Conservation (phyloP, 371 early-diverging fungal genomes). For the Thermomucor indicae-seudaticae region DNA sequence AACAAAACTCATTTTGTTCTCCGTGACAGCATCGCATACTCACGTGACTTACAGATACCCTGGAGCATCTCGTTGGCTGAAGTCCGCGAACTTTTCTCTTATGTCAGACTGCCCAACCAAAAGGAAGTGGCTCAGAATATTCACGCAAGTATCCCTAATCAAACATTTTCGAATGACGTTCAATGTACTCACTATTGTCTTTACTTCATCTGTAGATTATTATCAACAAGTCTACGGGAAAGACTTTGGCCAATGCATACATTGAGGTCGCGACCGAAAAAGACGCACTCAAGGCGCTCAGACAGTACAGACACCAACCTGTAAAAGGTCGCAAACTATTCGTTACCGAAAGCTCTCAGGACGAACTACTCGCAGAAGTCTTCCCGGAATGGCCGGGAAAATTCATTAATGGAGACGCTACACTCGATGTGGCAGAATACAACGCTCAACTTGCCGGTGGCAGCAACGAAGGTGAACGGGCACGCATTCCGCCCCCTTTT, state of each 20-base stretch:
- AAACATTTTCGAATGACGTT: background rate
- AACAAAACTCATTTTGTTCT: background rate
- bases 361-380: slow-evolving; percentile 46
- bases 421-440: background rate
- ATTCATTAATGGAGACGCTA: slow-evolving; percentile 20
- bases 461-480: no score
- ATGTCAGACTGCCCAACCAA: slow-evolving; percentile 14
- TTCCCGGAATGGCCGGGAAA: slow-evolving; percentile 53
- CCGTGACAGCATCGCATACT: background rate
- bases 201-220: slow-evolving; percentile 10
- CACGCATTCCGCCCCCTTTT: slow-evolving; percentile 38
- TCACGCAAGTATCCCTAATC: slow-evolving; percentile 13
- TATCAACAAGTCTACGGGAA: slow-evolving; percentile 43
- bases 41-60: slow-evolving; percentile 18
- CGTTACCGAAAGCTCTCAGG: slow-evolving; percentile 44
- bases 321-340: slow-evolving; percentile 51
- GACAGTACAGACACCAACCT: slow-evolving; percentile 24
- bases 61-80: slow-evolving; percentile 27
- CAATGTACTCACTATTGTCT: background rate
- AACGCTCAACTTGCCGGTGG: background rate
- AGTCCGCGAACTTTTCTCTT: slow-evolving; percentile 13
- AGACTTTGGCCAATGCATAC: slow-evolving; percentile 45
- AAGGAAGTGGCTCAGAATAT: slow-evolving; percentile 25
- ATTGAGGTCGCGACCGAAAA: slow-evolving; percentile 35
- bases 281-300: slow-evolving; percentile 27